Evolutionary conservation across 495 filamentous ascomycete species (phyloP).

Genomic region (Pyrenula aspistea): DNA sequence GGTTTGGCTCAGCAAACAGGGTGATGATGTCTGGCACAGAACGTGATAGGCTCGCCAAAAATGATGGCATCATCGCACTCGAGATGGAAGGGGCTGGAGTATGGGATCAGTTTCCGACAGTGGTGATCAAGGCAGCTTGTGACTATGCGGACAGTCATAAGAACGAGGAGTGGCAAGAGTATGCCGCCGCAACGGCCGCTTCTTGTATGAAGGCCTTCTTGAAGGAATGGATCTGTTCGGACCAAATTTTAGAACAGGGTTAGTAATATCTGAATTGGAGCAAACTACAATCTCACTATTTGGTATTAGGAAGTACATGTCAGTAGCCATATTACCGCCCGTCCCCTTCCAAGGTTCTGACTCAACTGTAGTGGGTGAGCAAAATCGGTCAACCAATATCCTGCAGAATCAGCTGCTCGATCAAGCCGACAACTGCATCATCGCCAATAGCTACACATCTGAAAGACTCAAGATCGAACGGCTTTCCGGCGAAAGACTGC

Average conservation of each 20-base stretch:
- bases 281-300: too few species aligned
- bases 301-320: too few species aligned
- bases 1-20: conserved; percentile 14
- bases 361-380: too few species aligned
- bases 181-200: conserved; percentile 24
- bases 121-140: conserved; percentile 28
- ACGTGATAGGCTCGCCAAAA: conserved; percentile 11
- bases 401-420: conserved; percentile 8
- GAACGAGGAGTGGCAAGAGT: conserved; percentile 28
- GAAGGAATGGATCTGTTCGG: conserved; percentile 2
- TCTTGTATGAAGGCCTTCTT: conserved; percentile 15
- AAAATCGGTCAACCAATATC: too few species aligned
- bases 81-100: conserved; percentile 32
- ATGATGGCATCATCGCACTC: conserved; percentile 20
- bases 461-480: conserved; percentile 19
- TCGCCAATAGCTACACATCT: conserved; percentile 8
- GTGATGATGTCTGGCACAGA: conserved; percentile 20
- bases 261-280: too few species aligned
- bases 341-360: too few species aligned
- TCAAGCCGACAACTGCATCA: conserved; percentile 14
- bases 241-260: neutral
- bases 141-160: conserved; percentile 34
- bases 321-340: too few species aligned
- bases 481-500: conserved; percentile 17
- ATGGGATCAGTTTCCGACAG: conserved; percentile 18